These are phyloP conservation scores for Naganishia sp. DNA, from an alignment of 1,284 basidiomycete species.

Conservation along the genomic window DNA sequence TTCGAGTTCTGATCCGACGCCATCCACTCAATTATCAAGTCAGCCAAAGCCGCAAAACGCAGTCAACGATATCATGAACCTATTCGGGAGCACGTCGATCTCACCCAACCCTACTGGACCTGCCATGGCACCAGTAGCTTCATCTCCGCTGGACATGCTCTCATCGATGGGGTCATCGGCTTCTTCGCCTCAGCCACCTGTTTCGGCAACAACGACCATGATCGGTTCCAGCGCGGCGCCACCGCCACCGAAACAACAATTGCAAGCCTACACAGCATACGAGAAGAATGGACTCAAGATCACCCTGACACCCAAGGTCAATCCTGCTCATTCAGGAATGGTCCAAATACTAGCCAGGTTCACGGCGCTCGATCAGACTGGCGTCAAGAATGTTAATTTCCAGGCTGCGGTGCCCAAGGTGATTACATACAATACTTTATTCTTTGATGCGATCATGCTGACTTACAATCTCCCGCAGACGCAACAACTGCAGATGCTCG, in stretches of 20 bases:
- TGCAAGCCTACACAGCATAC: slow-evolving; percentile 81
- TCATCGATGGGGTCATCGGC: slow-evolving; percentile 40
- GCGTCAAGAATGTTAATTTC: slow-evolving; percentile 74
- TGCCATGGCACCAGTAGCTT: slow-evolving; percentile 28
- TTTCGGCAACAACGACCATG: slow-evolving; percentile 10
- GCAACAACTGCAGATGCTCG: slow-evolving; percentile 96
- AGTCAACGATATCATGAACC: slow-evolving; percentile 86
- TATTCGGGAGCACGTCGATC: slow-evolving; percentile 67
- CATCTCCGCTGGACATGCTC: slow-evolving; percentile 35
- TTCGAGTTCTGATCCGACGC: slow-evolving; percentile 50
- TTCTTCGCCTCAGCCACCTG: slow-evolving; percentile 38
- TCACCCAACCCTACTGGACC: slow-evolving; percentile 36
- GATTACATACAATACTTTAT: not conserved
- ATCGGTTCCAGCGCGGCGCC: slow-evolving; percentile 35
- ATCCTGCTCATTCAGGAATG: slow-evolving; percentile 74
- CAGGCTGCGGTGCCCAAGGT: slow-evolving; percentile 98
- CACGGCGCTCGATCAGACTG: slow-evolving; percentile 63
- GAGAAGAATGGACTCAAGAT: slow-evolving; percentile 88
- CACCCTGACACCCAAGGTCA: slow-evolving; percentile 82
- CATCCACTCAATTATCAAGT: slow-evolving; percentile 54
- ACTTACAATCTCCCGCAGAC: slow-evolving; percentile 61
- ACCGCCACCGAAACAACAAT: slow-evolving; percentile 35
- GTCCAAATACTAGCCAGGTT: slow-evolving; percentile 90
- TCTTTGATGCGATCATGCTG: not conserved
- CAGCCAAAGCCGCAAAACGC: slow-evolving; percentile 58